phyloP scores from a whole-genome alignment of 163 green algal species.

The Dunaliella salina region DNA sequence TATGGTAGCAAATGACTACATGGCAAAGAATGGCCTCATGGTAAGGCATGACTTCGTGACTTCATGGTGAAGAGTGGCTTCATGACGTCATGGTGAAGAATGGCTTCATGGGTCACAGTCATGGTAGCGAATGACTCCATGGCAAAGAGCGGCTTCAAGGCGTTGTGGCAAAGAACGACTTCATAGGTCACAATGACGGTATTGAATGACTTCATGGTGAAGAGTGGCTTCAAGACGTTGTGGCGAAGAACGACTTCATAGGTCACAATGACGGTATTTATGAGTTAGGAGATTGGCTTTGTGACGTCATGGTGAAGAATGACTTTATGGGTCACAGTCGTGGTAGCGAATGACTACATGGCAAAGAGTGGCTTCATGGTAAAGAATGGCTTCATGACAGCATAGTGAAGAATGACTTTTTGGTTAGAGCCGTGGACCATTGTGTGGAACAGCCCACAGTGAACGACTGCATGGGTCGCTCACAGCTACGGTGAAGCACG shows the following conservation, averaged over 20 bases:
- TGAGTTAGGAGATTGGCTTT: not conserved
- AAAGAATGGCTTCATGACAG: not conserved
- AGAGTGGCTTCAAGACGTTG: not conserved
- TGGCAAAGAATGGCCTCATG: not conserved
- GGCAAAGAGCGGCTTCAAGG: not conserved
- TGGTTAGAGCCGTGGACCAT: not conserved
- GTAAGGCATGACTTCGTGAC: not conserved
- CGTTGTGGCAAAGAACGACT: no score
- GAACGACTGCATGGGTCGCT: not conserved
- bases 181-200: not conserved
- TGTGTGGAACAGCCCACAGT: no score
- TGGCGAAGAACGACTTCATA: no score
- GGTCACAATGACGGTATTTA: not conserved
- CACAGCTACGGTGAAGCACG: not conserved
- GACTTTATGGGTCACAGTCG: not conserved
- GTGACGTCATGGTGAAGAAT: not conserved
- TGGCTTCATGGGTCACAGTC: not conserved
- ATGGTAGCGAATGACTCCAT: no score
- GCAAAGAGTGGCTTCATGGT: not conserved
- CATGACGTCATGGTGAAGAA: not conserved
- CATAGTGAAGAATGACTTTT: not conserved
- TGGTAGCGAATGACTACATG: not conserved
- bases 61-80: not conserved
- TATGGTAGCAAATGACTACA: not conserved
- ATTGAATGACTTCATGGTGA: not conserved